Evolutionary conservation across 2,329 filamentous ascomycete species (phyloP), one percentile per base, ranked within the genome.

Genomic region (Lecanicillium sp.): DNA sequence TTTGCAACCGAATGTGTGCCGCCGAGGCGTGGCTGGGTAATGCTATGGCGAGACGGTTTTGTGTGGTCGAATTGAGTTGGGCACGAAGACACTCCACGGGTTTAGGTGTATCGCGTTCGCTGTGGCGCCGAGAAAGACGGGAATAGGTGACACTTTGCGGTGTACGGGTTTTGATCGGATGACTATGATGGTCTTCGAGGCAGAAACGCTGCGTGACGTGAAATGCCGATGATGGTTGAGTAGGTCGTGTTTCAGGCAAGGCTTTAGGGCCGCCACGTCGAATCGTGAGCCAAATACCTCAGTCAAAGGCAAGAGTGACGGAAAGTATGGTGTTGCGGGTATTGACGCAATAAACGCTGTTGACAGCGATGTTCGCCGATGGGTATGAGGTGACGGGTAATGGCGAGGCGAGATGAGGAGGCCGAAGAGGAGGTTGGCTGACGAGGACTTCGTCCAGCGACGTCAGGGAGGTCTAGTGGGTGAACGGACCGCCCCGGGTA

Each of bases 201-300:
- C 15, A 35, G 38, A 40, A 27, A 15, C 17, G 20, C 29, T 40
- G 44, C 44, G 36, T 35, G 36, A 41, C 29, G 36, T 47, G 37
- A 47, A 32, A 17, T 41, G 27, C 20, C 37, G 38, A 20, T 41
- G 37, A 40, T 47, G 44, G 17, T 20, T 15, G 36, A 47, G 37
- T 40, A 42, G 30, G 30, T 42, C 46, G 47, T 49, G 47, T 49
- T 49, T 49, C 47, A 49, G 47, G 32, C 47, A 47, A 38, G 37
- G 44, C 36, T 47, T 40, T 47, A 38, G 44, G 44, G 47, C 26
- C 33, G 40, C 39, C 40, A 43, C 17, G 38, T 43, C 19, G 47
- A 26, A 35, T 33, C 24, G 39, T 24, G 47, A 44, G 47, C 33
- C 40, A 44, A 44, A 39, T 44, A 40, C 33, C 33, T 44, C 19